These are phyloP conservation scores for Penicillium hesseltinei DNA, from an alignment of 2,329 filamentous ascomycete species.

Conservation along the genomic window DNA sequence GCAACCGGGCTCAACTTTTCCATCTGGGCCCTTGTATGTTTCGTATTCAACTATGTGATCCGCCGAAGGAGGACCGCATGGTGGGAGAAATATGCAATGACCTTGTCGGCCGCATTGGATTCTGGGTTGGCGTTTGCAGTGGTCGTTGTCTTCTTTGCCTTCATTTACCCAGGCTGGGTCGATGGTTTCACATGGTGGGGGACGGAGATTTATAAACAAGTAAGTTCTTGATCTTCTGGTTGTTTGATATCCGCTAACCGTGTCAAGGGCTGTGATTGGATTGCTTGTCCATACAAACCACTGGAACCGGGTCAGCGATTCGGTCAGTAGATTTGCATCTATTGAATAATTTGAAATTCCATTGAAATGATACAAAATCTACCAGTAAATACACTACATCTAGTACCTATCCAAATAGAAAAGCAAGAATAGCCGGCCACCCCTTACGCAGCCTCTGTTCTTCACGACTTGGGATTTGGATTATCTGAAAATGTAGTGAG, in stretches of 20 bases:
- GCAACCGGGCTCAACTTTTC: constrained; percentile 83
- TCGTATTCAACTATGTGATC: constrained; percentile 75
- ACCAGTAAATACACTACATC: background rate
- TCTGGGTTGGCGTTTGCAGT: constrained; percentile 79
- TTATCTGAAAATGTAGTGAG: background rate
- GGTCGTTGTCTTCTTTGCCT: constrained; percentile 79
- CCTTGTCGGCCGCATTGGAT: constrained; percentile 76
- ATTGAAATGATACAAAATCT: background rate
- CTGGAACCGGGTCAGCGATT: constrained; percentile 65
- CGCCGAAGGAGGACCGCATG: constrained; percentile 68
- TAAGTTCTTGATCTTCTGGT: constrained; percentile 22
- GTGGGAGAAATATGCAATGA: constrained; percentile 94
- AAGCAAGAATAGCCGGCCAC: background rate
- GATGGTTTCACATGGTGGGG: constrained; percentile 81
- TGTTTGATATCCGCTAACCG: background rate
- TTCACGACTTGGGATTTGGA: background rate
- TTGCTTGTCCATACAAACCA: constrained; percentile 68
- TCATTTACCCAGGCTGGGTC: constrained; percentile 77
- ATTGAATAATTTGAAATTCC: background rate
- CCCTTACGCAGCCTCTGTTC: background rate
- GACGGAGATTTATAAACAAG: constrained; percentile 76
- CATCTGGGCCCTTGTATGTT: constrained; percentile 82
- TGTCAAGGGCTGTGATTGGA: constrained; percentile 73
- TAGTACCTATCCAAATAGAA: background rate
- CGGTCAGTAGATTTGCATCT: constrained; percentile 49